phyloP scores from a whole-genome alignment of 371 early-diverging fungal genomes.

The Apophysomyces variabilis region DNA sequence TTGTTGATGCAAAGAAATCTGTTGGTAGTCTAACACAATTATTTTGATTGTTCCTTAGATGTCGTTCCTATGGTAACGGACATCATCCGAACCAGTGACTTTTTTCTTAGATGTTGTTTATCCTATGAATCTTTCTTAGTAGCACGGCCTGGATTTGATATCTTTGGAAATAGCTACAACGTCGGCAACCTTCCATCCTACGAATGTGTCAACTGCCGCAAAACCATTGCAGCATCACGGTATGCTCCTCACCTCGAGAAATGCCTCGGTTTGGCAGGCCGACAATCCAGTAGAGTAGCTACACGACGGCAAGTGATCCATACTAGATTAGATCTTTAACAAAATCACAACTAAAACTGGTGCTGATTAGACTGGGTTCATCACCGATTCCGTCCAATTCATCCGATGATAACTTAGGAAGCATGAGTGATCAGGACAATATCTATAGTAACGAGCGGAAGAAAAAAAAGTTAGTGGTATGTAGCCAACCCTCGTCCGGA shows the following conservation, averaged over 20 bases:
- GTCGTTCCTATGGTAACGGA: slow-evolving; percentile 35
- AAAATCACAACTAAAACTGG: background rate
- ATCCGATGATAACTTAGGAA: slow-evolving; percentile 29
- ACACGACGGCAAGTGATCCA: slow-evolving; percentile 51
- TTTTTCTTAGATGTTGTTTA: background rate
- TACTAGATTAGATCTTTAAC: background rate
- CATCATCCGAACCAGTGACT: background rate
- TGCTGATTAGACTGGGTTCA: slow-evolving; percentile 13
- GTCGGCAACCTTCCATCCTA: slow-evolving; percentile 62
- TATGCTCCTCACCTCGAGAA: slow-evolving; percentile 91
- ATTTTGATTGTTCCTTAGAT: slow-evolving; percentile 14
- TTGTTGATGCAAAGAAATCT: background rate
- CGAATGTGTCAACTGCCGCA: slow-evolving; percentile 81
- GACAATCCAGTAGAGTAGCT: slow-evolving; percentile 68
- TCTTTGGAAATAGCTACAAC: slow-evolving; percentile 72
- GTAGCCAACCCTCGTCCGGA: background rate
- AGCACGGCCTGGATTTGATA: slow-evolving; percentile 63
- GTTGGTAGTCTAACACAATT: background rate
- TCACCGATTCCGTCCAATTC: slow-evolving; percentile 26
- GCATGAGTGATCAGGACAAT: slow-evolving; percentile 14
- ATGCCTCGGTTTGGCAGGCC: slow-evolving; percentile 83
- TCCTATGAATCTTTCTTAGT: slow-evolving; percentile 30
- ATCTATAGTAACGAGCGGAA: slow-evolving; percentile 15
- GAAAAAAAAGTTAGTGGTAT: slow-evolving; percentile 8
- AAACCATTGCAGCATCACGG: slow-evolving; percentile 75